Evolutionary conservation across 805 yeast genomes (phyloP), one percentile per base, ranked within the genome.

Genomic region (Alloascoidea hylecoeti): DNA sequence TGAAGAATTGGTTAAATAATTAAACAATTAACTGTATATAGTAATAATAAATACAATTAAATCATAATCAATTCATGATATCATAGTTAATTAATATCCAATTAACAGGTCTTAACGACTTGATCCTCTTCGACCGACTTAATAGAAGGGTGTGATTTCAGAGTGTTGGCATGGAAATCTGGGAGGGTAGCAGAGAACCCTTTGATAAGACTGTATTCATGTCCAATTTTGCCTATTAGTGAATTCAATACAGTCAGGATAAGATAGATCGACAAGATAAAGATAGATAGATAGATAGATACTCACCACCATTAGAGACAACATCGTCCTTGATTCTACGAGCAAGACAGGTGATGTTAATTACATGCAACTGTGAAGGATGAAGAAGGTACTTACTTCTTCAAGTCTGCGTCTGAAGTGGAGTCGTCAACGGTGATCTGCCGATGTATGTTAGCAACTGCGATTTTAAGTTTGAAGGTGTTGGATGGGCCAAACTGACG

Each of bases 1-100:
- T 54, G 98, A 92, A 56, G 96, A 92, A 52, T 59, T 89, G 39
- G 70, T 89, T 15, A 23, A 18, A 35, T 15, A 35, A 16, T 15
- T 15, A 9, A 35, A 16, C 4, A 16, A 35, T 4, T 15, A 16
- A 4, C 4, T 5, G 17, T 15, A 35, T 15, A 35, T 23, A 9
- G 30, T 23, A 23, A 23, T 9, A 9, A 23, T 23, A n/a, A 23
- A 9, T 9, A 23, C n/a, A n/a, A 23, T 23, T n/a, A 23, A 23
- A 23, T 23, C 30, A 23, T 9, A n/a, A 23, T 23, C 13, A 9
- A 23, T 23, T 23, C n/a, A 23, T 23, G 30, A 23, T 23, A 23
- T 23, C 13, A 23, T 23, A 9, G n/a, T 9, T 23, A 9, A 23
- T n/a, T n/a, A 23, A 23, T 23, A n/a, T 23, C 30, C n/a, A 23